These are phyloP conservation scores for Saccharomyces hybrid DNA, from an alignment of 1,139 yeast genomes.

Conservation along the genomic window DNA sequence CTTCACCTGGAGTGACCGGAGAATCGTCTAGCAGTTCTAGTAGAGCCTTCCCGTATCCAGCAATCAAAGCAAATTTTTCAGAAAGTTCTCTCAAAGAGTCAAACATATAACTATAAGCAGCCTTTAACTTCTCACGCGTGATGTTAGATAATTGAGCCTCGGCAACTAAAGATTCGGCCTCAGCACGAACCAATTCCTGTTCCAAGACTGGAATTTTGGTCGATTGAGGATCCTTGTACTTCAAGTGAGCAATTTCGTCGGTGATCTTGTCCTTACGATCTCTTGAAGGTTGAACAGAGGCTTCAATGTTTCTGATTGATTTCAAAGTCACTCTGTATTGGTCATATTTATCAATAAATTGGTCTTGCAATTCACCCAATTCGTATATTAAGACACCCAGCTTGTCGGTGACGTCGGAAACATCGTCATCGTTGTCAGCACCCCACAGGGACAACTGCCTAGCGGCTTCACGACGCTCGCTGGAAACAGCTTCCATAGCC, in stretches of 20 bases:
- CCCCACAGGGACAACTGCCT: constrained; percentile 82
- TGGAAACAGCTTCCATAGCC: constrained; percentile 67
- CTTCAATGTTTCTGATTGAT: constrained; percentile 76
- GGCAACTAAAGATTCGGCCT: constrained; percentile 83
- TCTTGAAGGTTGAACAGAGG: constrained; percentile 79
- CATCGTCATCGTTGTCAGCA: constrained; percentile 76
- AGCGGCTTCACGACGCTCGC: constrained; percentile 76
- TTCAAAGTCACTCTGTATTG: constrained; percentile 78
- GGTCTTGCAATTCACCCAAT: constrained; percentile 81
- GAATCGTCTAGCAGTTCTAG: constrained; percentile 75
- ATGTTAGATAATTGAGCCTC: constrained; percentile 85
- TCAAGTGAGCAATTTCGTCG: constrained; percentile 73
- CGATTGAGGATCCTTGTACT: constrained; percentile 78
- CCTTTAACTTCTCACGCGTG: constrained; percentile 79
- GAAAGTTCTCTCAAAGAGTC: constrained; percentile 77
- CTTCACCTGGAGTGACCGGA: constrained; percentile 87
- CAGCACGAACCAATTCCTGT: constrained; percentile 84
- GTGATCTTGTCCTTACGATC: constrained; percentile 82
- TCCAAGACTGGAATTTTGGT: constrained; percentile 75
- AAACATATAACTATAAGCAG: constrained; percentile 76
- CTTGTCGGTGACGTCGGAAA: constrained; percentile 77
- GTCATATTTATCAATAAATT: constrained; percentile 78
- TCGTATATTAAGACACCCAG: constrained; percentile 76
- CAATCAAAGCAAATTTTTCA: constrained; percentile 77
- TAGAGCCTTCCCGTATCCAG: constrained; percentile 83